These are phyloP conservation scores for Wickerhamiella pararugosa DNA, from an alignment of 1,139 yeast genomes.

Conservation along the genomic window DNA sequence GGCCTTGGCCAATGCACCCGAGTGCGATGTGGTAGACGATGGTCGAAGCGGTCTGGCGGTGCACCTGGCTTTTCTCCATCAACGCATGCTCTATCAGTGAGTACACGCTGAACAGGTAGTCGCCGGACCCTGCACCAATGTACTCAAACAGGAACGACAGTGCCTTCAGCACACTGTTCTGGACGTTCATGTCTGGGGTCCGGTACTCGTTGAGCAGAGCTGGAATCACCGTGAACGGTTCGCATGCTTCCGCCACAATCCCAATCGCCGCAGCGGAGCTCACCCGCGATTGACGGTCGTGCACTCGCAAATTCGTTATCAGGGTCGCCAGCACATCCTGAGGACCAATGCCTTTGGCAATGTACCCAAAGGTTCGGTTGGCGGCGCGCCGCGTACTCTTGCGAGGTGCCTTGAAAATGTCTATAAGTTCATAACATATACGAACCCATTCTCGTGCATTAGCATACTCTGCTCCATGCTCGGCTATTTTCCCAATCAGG, in stretches of 20 bases:
- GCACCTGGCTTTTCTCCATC: slow-evolving; percentile 82
- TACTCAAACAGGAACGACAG: slow-evolving; percentile 90
- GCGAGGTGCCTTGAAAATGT: slow-evolving; percentile 73
- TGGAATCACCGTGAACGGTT: slow-evolving; percentile 91
- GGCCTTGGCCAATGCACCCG: slow-evolving; percentile 60
- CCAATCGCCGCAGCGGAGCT: slow-evolving; percentile 98
- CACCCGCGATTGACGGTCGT: slow-evolving; percentile 90
- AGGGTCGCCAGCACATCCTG: slow-evolving; percentile 83
- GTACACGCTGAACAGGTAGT: slow-evolving; percentile 66
- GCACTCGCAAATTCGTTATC: slow-evolving; percentile 72
- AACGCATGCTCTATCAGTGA: slow-evolving; percentile 83
- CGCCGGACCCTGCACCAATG: slow-evolving; percentile 67
- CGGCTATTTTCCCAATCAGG: slow-evolving; percentile 72
- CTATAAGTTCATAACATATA: slow-evolving; percentile 79
- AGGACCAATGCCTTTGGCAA: slow-evolving; percentile 91
- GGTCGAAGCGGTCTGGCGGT: slow-evolving; percentile 89
- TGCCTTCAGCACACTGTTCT: slow-evolving; percentile 88
- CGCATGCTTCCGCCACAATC: slow-evolving; percentile 86
- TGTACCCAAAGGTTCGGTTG: slow-evolving; percentile 78
- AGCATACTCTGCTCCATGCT: slow-evolving; percentile 68
- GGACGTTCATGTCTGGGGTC: slow-evolving; percentile 85
- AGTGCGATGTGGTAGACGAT: slow-evolving; percentile 72
- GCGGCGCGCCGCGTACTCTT: slow-evolving; percentile 75
- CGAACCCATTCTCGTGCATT: slow-evolving; percentile 97
- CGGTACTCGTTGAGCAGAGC: slow-evolving; percentile 93